These are phyloP conservation scores for Dipteronia sinensis DNA, from an alignment of 345 rosid species.

Conservation along the genomic window DNA sequence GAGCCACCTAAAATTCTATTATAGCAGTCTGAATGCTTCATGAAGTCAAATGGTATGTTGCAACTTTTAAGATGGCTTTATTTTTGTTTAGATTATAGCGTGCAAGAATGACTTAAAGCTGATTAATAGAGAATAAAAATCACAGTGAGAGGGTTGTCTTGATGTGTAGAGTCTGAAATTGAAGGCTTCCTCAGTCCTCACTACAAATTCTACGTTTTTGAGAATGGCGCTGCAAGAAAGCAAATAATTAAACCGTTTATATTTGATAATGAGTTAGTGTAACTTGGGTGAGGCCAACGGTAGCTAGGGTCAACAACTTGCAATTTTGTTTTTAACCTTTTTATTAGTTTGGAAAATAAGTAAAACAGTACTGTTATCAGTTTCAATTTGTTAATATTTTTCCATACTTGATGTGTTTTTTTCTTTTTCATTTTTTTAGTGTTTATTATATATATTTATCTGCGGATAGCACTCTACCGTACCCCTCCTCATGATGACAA, in stretches of 20 bases:
- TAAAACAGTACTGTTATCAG: no score
- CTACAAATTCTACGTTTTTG: background rate
- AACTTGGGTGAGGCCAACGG: no score
- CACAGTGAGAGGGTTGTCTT: background rate
- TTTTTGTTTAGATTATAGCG: background rate
- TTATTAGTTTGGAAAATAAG: background rate
- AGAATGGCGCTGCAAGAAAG: background rate
- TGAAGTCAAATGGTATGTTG: slow-evolving; percentile 20
- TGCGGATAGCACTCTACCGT: no score
- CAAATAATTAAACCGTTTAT: background rate
- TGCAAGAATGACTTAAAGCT: background rate
- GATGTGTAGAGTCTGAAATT: background rate
- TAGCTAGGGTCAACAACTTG: background rate
- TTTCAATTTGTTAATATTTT: no score
- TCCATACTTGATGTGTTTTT: no score
- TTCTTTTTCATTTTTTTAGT: no score
- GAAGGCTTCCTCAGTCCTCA: background rate
- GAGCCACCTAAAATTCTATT: slow-evolving; percentile 2
- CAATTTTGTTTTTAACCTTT: background rate
- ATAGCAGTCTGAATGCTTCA: background rate
- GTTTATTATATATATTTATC: no score
- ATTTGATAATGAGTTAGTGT: background rate
- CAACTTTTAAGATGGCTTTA: background rate
- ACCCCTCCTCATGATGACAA: no score
- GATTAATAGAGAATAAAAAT: no score